Percentiles rank a stretch among this genome's conserved stretches.
These are phyloP conservation scores for Paramecium sexaurelia DNA, from an alignment of 73 alveolate species.

Conservation along the genomic window DNA sequence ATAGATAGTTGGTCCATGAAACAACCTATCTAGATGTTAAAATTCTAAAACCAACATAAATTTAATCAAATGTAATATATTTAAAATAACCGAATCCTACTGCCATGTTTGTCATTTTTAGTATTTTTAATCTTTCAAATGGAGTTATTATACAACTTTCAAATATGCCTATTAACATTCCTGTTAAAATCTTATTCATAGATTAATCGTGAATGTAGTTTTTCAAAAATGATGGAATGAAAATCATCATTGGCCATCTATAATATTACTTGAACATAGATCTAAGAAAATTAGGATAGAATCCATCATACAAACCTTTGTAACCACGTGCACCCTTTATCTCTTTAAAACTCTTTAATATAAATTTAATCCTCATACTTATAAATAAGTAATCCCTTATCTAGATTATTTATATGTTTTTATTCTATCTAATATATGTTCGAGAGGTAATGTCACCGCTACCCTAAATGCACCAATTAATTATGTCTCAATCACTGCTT, in stretches of 20 bases:
- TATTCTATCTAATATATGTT: conserved; percentile 12
- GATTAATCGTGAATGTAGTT: neutral
- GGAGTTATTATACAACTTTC: conserved; percentile 37
- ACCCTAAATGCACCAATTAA: conserved; percentile 34
- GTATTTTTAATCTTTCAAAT: conserved; percentile 20
- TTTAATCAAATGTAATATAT: neutral
- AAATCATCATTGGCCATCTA: conserved; percentile 48
- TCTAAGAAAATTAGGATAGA: conserved; percentile 6
- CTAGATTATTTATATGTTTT: neutral
- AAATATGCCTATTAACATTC: neutral
- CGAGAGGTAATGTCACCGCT: neutral
- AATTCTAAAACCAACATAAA: neutral
- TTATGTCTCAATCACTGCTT: conserved; percentile 48
- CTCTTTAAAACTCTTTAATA: conserved; percentile 17
- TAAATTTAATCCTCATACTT: neutral
- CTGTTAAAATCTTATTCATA: neutral
- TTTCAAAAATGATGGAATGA: neutral
- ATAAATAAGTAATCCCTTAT: neutral
- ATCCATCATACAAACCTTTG: conserved; percentile 37
- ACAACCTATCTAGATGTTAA: neutral
- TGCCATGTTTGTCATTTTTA: neutral
- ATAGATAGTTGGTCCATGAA: neutral
- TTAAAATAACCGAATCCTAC: neutral
- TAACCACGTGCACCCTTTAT: neutral
- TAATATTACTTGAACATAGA: neutral